These are phyloP conservation scores for Pseudogymnoascus sp. DNA, from an alignment of 2,329 filamentous ascomycete genomes.

Conservation along the genomic window DNA sequence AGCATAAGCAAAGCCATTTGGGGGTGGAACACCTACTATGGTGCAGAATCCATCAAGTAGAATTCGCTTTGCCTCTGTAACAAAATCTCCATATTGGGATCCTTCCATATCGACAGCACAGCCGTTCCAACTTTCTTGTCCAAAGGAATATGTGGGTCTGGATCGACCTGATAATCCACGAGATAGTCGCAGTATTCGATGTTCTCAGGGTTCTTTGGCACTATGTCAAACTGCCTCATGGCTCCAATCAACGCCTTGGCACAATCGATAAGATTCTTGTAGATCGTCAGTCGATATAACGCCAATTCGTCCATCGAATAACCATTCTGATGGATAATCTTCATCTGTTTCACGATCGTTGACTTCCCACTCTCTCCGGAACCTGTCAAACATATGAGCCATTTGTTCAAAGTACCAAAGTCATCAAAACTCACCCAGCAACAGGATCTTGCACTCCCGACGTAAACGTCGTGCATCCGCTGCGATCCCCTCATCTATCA, in stretches of 20 bases:
- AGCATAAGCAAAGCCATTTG: background rate
- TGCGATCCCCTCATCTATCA: slow-evolving; percentile 87
- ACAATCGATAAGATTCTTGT: slow-evolving; percentile 97
- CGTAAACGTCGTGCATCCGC: slow-evolving; percentile 89
- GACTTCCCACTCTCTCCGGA: slow-evolving; percentile 98
- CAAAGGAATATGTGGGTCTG: slow-evolving; percentile 79
- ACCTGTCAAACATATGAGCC: slow-evolving; percentile 45
- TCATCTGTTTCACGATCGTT: slow-evolving; percentile 99
- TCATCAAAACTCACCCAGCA: slow-evolving; percentile 63
- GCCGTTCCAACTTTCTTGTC: slow-evolving; percentile 75
- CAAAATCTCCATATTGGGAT: slow-evolving; percentile 72
- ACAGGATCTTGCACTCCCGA: slow-evolving; percentile 96
- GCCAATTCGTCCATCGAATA: slow-evolving; percentile 91
- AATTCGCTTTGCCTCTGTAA: slow-evolving; percentile 97
- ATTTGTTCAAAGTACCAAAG: slow-evolving; percentile 19
- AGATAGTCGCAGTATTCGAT: slow-evolving; percentile 71
- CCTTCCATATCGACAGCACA: slow-evolving; percentile 81
- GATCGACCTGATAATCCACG: slow-evolving; percentile 80
- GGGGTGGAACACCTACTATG: slow-evolving; percentile 59
- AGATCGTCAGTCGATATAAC: slow-evolving; percentile 91
- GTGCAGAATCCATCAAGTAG: slow-evolving; percentile 97
- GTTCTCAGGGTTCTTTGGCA: slow-evolving; percentile 65
- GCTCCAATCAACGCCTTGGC: slow-evolving; percentile 86
- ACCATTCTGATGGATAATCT: slow-evolving; percentile 97
- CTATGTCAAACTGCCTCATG: slow-evolving; percentile 85